Conservation (phyloP, 208 protist genomes). For the Phytomonas sp. region DNA sequence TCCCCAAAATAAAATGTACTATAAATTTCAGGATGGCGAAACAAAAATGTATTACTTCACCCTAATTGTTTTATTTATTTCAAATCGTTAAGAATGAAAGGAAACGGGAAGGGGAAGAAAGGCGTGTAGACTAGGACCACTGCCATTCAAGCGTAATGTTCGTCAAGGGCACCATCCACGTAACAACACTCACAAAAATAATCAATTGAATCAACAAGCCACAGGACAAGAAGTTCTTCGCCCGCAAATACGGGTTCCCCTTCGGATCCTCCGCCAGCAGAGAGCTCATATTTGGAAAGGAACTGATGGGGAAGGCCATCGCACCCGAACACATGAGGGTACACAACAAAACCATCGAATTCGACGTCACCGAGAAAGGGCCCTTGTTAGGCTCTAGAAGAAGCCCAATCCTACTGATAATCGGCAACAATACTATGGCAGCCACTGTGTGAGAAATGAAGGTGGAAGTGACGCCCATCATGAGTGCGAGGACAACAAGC, state of each 20-base stretch:
- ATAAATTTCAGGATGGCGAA: background rate
- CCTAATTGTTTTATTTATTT: background rate
- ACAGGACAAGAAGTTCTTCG: constrained; percentile 86
- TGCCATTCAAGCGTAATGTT: constrained; percentile 46
- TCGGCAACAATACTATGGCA: constrained; percentile 89
- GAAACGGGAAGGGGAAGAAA: background rate
- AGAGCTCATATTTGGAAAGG: constrained; percentile 93
- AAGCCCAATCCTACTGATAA: constrained; percentile 87
- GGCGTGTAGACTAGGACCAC: background rate
- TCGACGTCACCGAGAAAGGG: constrained; percentile 51
- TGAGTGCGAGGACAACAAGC: constrained; percentile 45
- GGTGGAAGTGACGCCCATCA: constrained; percentile 76
- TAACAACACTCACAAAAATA: constrained; percentile 52
- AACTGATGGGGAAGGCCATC: constrained; percentile 92
- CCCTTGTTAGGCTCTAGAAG: constrained; percentile 50
- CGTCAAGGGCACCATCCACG: constrained; percentile 82
- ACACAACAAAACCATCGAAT: constrained; percentile 75
- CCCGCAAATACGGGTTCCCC: constrained; percentile 77
- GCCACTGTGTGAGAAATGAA: constrained; percentile 93
- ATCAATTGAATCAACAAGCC: constrained; percentile 65
- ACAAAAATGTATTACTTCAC: background rate
- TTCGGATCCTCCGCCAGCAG: constrained; percentile 82
- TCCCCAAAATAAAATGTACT: background rate
- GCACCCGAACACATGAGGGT: constrained; percentile 87
- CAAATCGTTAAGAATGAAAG: background rate